phyloP scores from a whole-genome alignment of 1,139 yeast species.

The Protomyces arabidopsidicola region DNA sequence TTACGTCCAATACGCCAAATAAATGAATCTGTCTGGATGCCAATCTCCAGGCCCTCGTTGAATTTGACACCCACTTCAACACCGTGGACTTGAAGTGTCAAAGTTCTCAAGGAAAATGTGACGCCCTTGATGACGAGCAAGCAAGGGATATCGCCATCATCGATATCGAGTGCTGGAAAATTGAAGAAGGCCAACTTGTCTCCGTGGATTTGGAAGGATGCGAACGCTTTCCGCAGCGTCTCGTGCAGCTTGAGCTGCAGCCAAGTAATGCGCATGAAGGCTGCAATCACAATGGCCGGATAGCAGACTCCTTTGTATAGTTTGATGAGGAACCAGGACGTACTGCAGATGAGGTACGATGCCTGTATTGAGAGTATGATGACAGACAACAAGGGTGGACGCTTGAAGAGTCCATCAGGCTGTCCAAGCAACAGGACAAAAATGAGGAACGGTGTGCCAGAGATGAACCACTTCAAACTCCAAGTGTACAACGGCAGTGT shows the following conservation, averaged over 20 bases:
- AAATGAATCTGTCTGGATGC: slow-evolving; percentile 19
- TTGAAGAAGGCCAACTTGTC: slow-evolving; percentile 22
- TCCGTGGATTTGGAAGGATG: slow-evolving; percentile 2
- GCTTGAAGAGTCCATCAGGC: neutral
- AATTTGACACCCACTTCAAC: slow-evolving; percentile 22
- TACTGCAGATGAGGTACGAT: slow-evolving; percentile 8
- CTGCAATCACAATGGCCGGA: slow-evolving; percentile 7
- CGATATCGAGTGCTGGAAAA: slow-evolving; percentile 13
- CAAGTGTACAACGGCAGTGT: slow-evolving; percentile 17
- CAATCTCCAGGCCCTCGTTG: slow-evolving; percentile 22
- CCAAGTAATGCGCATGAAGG: neutral
- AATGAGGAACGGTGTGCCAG: slow-evolving; percentile 16
- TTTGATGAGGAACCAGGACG: slow-evolving; percentile 15
- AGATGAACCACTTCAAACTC: slow-evolving; percentile 7
- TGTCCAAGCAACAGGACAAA: slow-evolving; percentile 3
- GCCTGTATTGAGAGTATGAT: neutral
- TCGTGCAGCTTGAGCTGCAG: neutral
- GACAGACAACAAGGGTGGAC: neutral
- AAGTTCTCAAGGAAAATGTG: slow-evolving; percentile 10
- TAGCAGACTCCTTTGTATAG: slow-evolving; percentile 2
- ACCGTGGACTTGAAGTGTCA: slow-evolving; percentile 18
- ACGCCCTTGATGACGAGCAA: slow-evolving; percentile 16
- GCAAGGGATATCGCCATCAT: slow-evolving; percentile 24
- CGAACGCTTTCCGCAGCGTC: neutral
- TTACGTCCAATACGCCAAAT: slow-evolving; percentile 8